Percentiles rank a stretch among this genome's conserved stretches.
phyloP scores from a whole-genome alignment of 345 rosid genomes.

The Salix viminalis region DNA sequence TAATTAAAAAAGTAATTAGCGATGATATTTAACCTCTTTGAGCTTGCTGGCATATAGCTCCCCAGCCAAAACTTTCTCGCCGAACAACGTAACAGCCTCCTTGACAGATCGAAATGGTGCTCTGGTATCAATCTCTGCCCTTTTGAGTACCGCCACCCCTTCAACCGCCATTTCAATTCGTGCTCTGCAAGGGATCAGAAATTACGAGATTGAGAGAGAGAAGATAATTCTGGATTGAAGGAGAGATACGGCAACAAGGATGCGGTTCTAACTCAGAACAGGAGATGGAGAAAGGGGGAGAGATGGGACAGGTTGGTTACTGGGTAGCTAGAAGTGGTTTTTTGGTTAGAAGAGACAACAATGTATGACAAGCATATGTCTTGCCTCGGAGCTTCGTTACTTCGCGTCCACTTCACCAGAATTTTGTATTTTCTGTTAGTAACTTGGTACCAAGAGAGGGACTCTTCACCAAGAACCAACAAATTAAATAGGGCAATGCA shows the following conservation, averaged over 20 bases:
- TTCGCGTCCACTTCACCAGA: constrained; percentile 67
- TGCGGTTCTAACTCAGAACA: constrained; percentile 18
- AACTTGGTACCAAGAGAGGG: constrained; percentile 7
- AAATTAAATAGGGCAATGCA: not conserved
- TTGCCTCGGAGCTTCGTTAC: constrained; percentile 38
- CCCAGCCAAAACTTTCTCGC: constrained; percentile 62
- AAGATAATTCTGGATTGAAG: constrained; percentile 1
- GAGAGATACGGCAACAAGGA: not conserved
- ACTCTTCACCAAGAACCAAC: constrained; percentile 28
- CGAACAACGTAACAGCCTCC: constrained; percentile 79
- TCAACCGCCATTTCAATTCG: constrained; percentile 24
- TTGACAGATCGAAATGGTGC: constrained; percentile 73
- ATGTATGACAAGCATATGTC: constrained; percentile 20
- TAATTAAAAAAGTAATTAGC: too few relatives aligned
- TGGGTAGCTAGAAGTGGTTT: constrained; percentile 12
- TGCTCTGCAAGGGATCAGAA: not conserved
- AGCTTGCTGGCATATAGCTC: constrained; percentile 59
- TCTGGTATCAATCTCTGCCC: constrained; percentile 70
- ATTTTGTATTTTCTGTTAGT: constrained; percentile 3
- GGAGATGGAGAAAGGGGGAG: not conserved
- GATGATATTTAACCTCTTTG: constrained; percentile 32
- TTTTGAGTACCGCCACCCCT: constrained; percentile 24
- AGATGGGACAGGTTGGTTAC: not conserved
- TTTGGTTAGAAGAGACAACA: constrained; percentile 4
- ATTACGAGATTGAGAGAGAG: not conserved